A percentile compares a stretch with the other conserved stretches of the same genome.
These are phyloP conservation scores for Rhizopogon sp. DNA, from an alignment of 768 basidiomycete species.

Conservation along the genomic window DNA sequence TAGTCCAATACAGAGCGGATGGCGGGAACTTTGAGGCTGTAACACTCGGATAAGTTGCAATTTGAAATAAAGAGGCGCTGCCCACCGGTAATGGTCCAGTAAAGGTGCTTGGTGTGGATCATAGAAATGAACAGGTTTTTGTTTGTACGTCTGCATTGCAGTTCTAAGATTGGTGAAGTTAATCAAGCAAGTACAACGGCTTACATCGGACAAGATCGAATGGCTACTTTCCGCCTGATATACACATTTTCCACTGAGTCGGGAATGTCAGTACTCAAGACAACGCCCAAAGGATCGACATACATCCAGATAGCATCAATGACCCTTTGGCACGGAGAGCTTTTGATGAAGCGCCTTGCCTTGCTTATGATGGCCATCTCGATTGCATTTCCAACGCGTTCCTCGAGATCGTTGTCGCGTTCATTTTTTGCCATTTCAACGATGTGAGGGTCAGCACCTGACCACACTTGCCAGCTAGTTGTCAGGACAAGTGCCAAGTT, in stretches of 20 bases:
- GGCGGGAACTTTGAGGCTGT: slow-evolving; percentile 86
- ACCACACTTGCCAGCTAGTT: slow-evolving; percentile 78
- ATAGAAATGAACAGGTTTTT: slow-evolving; percentile 87
- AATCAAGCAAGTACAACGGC: slow-evolving; percentile 12
- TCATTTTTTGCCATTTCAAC: slow-evolving; percentile 57
- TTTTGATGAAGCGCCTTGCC: slow-evolving; percentile 87
- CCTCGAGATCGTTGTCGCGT: slow-evolving; percentile 66
- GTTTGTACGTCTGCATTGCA: slow-evolving; percentile 79
- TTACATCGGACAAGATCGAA: slow-evolving; percentile 84
- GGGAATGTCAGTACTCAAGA: slow-evolving; percentile 14
- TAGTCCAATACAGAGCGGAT: slow-evolving; percentile 90
- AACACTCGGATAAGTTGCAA: neutral
- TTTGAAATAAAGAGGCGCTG: neutral
- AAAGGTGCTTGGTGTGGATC: slow-evolving; percentile 91
- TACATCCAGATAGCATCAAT: slow-evolving; percentile 82
- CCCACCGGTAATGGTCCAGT: slow-evolving; percentile 91
- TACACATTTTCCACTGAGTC: slow-evolving; percentile 77
- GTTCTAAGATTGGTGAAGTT: neutral
- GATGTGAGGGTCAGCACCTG: slow-evolving; percentile 61
- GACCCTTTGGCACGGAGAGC: slow-evolving; percentile 84
- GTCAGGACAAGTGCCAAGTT: slow-evolving; percentile 67
- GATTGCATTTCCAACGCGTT: slow-evolving; percentile 85
- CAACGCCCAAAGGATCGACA: slow-evolving; percentile 15
- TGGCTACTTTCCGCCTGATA: slow-evolving; percentile 87
- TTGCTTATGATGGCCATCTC: slow-evolving; percentile 88